phyloP scores from a whole-genome alignment of 495 filamentous ascomycete genomes.

The Cryomyces antarcticus region DNA sequence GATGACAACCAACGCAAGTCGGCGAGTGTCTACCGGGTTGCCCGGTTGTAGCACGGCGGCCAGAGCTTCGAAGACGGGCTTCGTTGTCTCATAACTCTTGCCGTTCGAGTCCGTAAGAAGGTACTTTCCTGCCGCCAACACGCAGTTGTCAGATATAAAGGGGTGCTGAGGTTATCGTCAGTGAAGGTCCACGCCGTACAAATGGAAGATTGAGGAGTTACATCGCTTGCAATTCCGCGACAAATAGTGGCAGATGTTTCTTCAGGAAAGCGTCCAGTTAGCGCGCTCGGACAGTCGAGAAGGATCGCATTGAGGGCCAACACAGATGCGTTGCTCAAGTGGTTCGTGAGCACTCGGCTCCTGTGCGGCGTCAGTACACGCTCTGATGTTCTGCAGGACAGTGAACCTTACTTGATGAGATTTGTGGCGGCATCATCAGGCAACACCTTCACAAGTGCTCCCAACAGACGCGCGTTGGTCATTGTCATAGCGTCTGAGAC shows the following conservation, averaged over 20 bases:
- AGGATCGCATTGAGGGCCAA: conserved; percentile 78
- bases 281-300: conserved; percentile 46
- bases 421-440: conserved; percentile 39
- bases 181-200: conserved; percentile 16
- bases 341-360: conserved; percentile 51
- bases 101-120: conserved; percentile 40
- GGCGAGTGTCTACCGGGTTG: conserved; percentile 57
- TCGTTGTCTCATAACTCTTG: conserved; percentile 48
- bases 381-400: too few relatives aligned
- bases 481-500: conserved; percentile 39
- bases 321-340: conserved; percentile 47
- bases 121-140: conserved; percentile 90
- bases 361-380: too few relatives aligned
- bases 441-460: conserved; percentile 69
- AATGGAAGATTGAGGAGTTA: conserved; percentile 23
- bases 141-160: conserved; percentile 71
- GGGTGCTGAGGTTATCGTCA: conserved; percentile 13
- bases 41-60: conserved; percentile 56
- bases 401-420: conserved; percentile 37
- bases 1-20: conserved; percentile 71
- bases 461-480: conserved; percentile 73
- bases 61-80: conserved; percentile 58
- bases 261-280: conserved; percentile 43
- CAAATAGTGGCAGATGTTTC: conserved; percentile 58
- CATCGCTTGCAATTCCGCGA: conserved; percentile 53